Conservation (phyloP, 2,329 filamentous ascomycete genomes). For the Cytospora chrysosperma region DNA sequence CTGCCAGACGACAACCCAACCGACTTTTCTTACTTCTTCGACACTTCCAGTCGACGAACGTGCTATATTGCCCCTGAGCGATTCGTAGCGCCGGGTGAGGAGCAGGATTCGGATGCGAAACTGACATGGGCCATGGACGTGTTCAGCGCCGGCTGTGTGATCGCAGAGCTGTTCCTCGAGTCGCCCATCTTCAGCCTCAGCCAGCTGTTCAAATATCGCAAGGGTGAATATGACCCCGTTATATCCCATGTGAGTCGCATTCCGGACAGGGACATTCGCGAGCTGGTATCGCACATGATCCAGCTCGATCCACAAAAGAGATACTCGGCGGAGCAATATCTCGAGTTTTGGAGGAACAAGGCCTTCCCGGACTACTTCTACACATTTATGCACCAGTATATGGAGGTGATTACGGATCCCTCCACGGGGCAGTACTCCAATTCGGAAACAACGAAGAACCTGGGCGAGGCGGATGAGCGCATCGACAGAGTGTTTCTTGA, state of each 20-base stretch:
- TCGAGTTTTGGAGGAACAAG: slow-evolving; percentile 87
- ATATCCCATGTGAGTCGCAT: slow-evolving; percentile 81
- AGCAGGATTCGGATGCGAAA: slow-evolving; percentile 58
- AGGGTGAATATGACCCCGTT: slow-evolving; percentile 86
- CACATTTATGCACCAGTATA: slow-evolving; percentile 95
- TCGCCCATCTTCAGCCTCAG: slow-evolving; percentile 96
- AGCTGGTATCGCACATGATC: slow-evolving; percentile 94
- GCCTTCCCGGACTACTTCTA: slow-evolving; percentile 97
- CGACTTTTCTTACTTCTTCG: slow-evolving; percentile 97
- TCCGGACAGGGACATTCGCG: slow-evolving; percentile 79
- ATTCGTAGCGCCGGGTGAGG: slow-evolving; percentile 72
- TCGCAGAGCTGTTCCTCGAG: slow-evolving; percentile 94
- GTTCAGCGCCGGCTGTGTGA: slow-evolving; percentile 94
- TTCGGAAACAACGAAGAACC: slow-evolving; percentile 66
- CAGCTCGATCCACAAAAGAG: slow-evolving; percentile 88
- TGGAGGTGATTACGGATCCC: slow-evolving; percentile 91
- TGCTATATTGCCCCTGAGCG: slow-evolving; percentile 95
- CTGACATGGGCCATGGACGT: slow-evolving; percentile 96
- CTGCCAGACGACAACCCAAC: slow-evolving; percentile 95
- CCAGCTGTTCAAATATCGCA: slow-evolving; percentile 91
- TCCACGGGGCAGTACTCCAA: slow-evolving; percentile 74
- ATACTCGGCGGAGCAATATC: slow-evolving; percentile 90
- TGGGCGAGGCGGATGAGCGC: slow-evolving; percentile 86
- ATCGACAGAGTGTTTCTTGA: slow-evolving; percentile 92
- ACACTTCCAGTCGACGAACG: slow-evolving; percentile 84